Conservation (phyloP, 1,139 yeast genomes). For the Saccharomycopsis crataegensis region DNA sequence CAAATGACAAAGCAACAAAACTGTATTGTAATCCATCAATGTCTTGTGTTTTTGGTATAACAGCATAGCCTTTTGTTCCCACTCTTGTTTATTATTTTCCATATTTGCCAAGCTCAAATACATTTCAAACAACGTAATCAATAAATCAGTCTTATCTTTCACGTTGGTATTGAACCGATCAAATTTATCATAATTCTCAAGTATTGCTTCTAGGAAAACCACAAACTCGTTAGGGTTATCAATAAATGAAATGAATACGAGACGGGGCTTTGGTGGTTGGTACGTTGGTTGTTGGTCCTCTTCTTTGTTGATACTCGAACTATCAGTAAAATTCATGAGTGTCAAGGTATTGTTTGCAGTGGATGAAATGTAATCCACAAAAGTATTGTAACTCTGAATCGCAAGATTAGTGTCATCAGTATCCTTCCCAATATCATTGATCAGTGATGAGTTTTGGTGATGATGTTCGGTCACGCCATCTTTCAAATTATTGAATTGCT, state of each 20-base stretch:
- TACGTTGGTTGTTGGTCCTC: slow-evolving; percentile 52
- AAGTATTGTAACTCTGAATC: slow-evolving; percentile 65
- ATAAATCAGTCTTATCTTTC: slow-evolving; percentile 62
- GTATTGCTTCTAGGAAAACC: slow-evolving; percentile 87
- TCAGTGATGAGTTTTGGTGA: slow-evolving; percentile 10
- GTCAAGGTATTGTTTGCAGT: slow-evolving; percentile 23
- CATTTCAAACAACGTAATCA: slow-evolving; percentile 75
- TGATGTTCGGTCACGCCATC: slow-evolving; percentile 17
- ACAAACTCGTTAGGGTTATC: slow-evolving; percentile 85
- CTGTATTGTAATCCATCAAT: slow-evolving; percentile 48
- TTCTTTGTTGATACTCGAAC: slow-evolving; percentile 11
- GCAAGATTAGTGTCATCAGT: slow-evolving; percentile 31
- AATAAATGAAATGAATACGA: slow-evolving; percentile 80
- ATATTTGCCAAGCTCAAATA: slow-evolving; percentile 55
- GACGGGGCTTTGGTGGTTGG: slow-evolving; percentile 84
- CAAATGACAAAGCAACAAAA: slow-evolving; percentile 61
- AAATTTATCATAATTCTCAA: slow-evolving; percentile 68
- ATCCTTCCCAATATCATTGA: background rate
- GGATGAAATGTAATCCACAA: slow-evolving; percentile 54
- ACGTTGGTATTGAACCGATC: slow-evolving; percentile 47
- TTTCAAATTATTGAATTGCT: slow-evolving; percentile 11
- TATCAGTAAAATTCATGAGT: slow-evolving; percentile 13
- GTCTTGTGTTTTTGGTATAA: slow-evolving; percentile 40
- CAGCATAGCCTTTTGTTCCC: slow-evolving; percentile 60
- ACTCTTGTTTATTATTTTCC: slow-evolving; percentile 33